Evolutionary conservation across 2,329 filamentous ascomycete genomes (phyloP).

Genomic region (Ophiosphaerella korrae): DNA sequence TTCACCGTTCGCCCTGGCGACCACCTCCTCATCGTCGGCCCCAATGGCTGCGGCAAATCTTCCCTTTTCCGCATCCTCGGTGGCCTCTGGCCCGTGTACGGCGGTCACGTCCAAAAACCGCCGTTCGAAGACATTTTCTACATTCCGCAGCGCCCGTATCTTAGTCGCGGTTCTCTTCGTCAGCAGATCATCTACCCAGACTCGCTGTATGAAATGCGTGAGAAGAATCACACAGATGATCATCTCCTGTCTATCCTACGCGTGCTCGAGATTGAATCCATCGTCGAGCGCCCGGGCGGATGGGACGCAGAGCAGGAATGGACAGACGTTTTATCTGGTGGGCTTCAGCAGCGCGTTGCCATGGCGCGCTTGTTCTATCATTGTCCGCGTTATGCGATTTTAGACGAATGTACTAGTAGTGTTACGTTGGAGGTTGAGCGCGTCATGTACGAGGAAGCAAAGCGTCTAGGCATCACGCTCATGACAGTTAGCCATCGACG

Average conservation of each 20-base stretch:
- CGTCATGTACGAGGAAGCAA: constrained; percentile 96
- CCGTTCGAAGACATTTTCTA: constrained; percentile 95
- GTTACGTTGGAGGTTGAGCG: constrained; percentile 96
- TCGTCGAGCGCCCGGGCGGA: constrained; percentile 78
- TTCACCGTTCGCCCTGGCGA: constrained; percentile 87
- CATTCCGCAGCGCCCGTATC: constrained; percentile 92
- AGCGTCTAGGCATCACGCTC: constrained; percentile 86
- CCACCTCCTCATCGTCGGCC: constrained; percentile 91
- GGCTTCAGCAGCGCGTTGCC: constrained; percentile 92
- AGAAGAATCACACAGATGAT: constrained; percentile 79
- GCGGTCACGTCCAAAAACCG: constrained; percentile 89
- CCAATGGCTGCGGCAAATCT: constrained; percentile 96
- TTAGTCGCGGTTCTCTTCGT: constrained; percentile 87
- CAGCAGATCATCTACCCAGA: constrained; percentile 98
- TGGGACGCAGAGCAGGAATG: constrained; percentile 97
- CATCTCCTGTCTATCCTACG: constrained; percentile 79
- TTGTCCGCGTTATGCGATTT: constrained; percentile 86
- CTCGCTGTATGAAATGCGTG: constrained; percentile 81
- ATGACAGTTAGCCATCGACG: constrained; percentile 95
- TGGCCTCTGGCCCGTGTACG: constrained; percentile 96
- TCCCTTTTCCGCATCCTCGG: constrained; percentile 95
- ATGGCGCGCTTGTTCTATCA: constrained; percentile 98
- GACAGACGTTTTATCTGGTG: constrained; percentile 90
- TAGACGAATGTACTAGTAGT: constrained; percentile 94
- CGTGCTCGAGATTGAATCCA: constrained; percentile 79